phyloP scores from a whole-genome alignment of 768 basidiomycete genomes.

The Kwoniella heveanensis region DNA sequence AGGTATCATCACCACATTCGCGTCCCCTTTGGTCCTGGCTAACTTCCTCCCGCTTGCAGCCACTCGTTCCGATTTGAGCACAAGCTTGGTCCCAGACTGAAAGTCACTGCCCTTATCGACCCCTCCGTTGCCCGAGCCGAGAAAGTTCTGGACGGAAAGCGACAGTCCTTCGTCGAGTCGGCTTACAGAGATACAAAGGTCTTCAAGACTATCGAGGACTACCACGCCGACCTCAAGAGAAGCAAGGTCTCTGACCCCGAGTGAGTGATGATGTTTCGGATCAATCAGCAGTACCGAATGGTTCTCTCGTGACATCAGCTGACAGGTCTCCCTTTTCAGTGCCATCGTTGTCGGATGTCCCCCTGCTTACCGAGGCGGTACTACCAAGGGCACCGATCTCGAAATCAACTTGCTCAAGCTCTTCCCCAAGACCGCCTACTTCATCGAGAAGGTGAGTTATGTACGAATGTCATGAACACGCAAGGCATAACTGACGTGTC shows the following conservation, averaged over 20 bases:
- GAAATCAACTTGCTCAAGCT: slow-evolving; percentile 82
- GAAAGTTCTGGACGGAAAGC: slow-evolving; percentile 78
- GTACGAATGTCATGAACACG: neutral
- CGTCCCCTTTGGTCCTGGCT: slow-evolving; percentile 3
- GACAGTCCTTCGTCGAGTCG: slow-evolving; percentile 86
- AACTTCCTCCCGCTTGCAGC: slow-evolving; percentile 39
- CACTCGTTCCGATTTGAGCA: slow-evolving; percentile 62
- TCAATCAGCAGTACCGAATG: neutral
- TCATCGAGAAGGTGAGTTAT: slow-evolving; percentile 73
- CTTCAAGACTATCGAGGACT: slow-evolving; percentile 85
- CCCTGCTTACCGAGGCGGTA: slow-evolving; percentile 87
- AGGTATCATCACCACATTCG: slow-evolving; percentile 20
- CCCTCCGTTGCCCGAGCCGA: slow-evolving; percentile 80
- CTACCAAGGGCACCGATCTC: slow-evolving; percentile 74
- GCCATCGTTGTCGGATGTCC: slow-evolving; percentile 88
- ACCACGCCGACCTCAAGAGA: slow-evolving; percentile 64
- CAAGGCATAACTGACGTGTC: slow-evolving; percentile 61
- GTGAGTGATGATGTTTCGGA: slow-evolving; percentile 36
- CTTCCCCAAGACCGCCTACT: slow-evolving; percentile 85
- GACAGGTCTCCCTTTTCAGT: slow-evolving; percentile 52
- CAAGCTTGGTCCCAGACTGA: slow-evolving; percentile 93
- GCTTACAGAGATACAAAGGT: slow-evolving; percentile 83
- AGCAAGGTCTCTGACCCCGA: slow-evolving; percentile 65
- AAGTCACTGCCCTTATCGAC: slow-evolving; percentile 92
- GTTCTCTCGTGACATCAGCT: slow-evolving; percentile 1